These are phyloP conservation scores for Coemansia sp. DNA, from an alignment of 192 early-diverging fungal genomes.

Conservation along the genomic window DNA sequence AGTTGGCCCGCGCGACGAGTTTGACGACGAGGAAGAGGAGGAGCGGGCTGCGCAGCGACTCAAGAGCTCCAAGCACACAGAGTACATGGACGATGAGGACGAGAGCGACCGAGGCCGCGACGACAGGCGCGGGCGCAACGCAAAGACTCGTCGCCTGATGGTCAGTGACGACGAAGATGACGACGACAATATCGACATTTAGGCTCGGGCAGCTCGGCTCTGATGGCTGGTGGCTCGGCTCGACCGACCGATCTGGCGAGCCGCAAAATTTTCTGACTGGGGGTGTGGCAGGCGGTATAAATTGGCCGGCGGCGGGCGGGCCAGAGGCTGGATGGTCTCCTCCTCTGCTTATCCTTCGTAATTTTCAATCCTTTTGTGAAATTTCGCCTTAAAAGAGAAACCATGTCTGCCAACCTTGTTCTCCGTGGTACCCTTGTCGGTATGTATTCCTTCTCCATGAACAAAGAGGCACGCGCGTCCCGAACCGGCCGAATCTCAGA, in stretches of 20 bases:
- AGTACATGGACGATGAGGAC: conserved; percentile 23
- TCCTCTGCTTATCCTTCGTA: conserved; percentile 14
- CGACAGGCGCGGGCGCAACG: conserved; percentile 9
- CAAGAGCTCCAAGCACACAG: conserved; percentile 27
- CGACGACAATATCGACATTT: conserved; percentile 27
- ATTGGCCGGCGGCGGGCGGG: conserved; percentile 3
- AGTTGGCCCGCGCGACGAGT: conserved; percentile 50
- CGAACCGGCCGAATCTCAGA: neutral
- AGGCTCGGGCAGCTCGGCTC: neutral
- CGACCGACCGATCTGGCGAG: conserved; percentile 14
- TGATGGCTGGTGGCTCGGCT: conserved; percentile 2
- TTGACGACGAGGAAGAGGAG: conserved; percentile 53
- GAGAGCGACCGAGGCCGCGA: conserved; percentile 7
- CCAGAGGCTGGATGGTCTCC: neutral
- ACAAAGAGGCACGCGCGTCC: neutral
- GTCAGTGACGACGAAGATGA: conserved; percentile 44
- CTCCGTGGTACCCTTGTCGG: conserved; percentile 57
- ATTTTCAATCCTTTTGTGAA: conserved; percentile 7
- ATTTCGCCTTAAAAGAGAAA: conserved; percentile 10
- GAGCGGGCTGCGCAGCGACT: conserved; percentile 34
- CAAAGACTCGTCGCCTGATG: conserved; percentile 38
- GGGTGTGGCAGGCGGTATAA: conserved; percentile 5
- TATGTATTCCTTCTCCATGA: conserved; percentile 23
- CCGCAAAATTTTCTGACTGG: conserved; percentile 48
- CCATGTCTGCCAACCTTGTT: conserved; percentile 57